phyloP scores from a whole-genome alignment of 306 rosid species.

The Prinsepia uniflora region DNA sequence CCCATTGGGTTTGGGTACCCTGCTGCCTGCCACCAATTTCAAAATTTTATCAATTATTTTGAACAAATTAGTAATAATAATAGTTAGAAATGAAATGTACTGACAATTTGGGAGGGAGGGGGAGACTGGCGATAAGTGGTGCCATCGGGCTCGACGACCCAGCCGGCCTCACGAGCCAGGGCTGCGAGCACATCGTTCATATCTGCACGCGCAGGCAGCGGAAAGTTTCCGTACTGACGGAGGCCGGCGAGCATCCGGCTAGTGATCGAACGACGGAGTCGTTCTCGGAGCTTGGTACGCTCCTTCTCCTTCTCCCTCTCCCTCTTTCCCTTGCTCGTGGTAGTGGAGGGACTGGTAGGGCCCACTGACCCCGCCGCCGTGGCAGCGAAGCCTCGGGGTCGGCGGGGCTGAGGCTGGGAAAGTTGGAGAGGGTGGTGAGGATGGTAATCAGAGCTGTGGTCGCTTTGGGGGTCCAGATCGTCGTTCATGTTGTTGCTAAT shows the following conservation, averaged over 20 bases:
- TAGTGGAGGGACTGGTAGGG: conserved; percentile 8
- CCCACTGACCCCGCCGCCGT: conserved; percentile 34
- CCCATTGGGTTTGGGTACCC: conserved; percentile 48
- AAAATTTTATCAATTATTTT: too few relatives aligned
- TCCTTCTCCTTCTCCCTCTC: conserved; percentile 96
- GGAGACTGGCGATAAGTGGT: conserved; percentile 76
- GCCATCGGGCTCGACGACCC: conserved; percentile 90
- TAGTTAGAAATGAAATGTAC: conserved; percentile 5
- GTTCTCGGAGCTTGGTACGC: conserved; percentile 95
- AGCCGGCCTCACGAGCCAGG: conserved; percentile 96
- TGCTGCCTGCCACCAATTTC: conserved; percentile 42
- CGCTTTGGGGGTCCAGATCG: conserved; percentile 73
- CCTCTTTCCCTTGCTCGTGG: conserved; percentile 54
- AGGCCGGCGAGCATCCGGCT: conserved; percentile 97
- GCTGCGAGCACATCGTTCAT: conserved; percentile 98
- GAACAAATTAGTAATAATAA: too few relatives aligned
- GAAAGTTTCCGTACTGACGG: conserved; percentile 90
- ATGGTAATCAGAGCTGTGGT: conserved; percentile 60
- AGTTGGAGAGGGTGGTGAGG: conserved; percentile 23
- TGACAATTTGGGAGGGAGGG: conserved; percentile 39
- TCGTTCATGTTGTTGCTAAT: conserved; percentile 23
- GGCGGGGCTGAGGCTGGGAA: conserved; percentile 62
- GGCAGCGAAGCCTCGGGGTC: conserved; percentile 90
- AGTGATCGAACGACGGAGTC: conserved; percentile 95
- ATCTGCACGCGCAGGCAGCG: conserved; percentile 97